These are phyloP conservation scores for Metschnikowia lunata DNA, from an alignment of 805 yeast species.

Conservation along the genomic window DNA sequence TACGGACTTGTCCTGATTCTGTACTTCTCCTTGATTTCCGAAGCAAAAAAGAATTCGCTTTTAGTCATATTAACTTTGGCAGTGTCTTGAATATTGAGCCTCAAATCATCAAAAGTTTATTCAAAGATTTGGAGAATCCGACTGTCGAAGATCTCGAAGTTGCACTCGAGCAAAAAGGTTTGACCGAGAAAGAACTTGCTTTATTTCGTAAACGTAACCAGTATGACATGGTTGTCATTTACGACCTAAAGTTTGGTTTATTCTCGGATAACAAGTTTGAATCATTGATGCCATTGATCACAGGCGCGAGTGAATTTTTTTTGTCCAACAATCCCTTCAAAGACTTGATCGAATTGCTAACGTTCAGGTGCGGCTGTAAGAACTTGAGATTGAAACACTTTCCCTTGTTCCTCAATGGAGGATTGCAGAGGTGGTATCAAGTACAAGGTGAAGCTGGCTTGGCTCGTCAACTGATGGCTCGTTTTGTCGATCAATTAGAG, in stretches of 20 bases:
- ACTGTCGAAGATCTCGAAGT: slow-evolving; percentile 66
- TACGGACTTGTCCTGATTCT: slow-evolving; percentile 5
- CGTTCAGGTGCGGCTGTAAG: slow-evolving; percentile 29
- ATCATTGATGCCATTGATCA: slow-evolving; percentile 33
- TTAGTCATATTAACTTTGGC: slow-evolving; percentile 56
- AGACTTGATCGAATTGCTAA: slow-evolving; percentile 38
- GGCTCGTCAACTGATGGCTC: background rate
- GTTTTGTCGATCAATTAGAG: background rate
- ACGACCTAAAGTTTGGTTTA: slow-evolving; percentile 47
- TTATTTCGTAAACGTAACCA: slow-evolving; percentile 49
- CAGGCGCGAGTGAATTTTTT: slow-evolving; percentile 31
- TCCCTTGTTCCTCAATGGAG: slow-evolving; percentile 36
- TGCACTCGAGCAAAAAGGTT: slow-evolving; percentile 45
- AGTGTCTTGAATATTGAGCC: slow-evolving; percentile 78
- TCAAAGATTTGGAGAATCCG: slow-evolving; percentile 30
- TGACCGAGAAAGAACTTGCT: slow-evolving; percentile 27
- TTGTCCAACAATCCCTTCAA: slow-evolving; percentile 54
- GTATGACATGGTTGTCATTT: slow-evolving; percentile 62
- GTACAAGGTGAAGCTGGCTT: slow-evolving; percentile 25
- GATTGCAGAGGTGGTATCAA: slow-evolving; percentile 32
- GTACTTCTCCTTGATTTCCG: slow-evolving; percentile 72
- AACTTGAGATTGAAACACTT: slow-evolving; percentile 29
- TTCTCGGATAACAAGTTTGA: slow-evolving; percentile 27
- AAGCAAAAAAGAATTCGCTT: slow-evolving; percentile 52
- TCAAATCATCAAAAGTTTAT: slow-evolving; percentile 14